phyloP scores from a whole-genome alignment of 768 basidiomycete genomes.

The Candolleomyces eurysporus region DNA sequence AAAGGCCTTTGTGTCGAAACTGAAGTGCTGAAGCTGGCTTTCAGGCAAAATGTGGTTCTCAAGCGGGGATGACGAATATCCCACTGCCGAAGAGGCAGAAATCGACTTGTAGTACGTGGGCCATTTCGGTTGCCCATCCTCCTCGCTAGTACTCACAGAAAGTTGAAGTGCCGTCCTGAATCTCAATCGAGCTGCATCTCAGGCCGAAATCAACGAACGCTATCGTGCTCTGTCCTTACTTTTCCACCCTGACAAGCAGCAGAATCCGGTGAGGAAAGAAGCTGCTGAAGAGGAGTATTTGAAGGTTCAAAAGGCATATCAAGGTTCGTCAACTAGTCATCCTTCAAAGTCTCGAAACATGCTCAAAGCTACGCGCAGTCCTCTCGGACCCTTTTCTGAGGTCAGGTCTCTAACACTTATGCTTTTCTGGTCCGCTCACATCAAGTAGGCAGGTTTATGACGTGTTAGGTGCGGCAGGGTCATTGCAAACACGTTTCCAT shows the following conservation, averaged over 20 bases:
- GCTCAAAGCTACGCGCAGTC: conserved; percentile 34
- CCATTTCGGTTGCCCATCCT: neutral
- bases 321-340: conserved; percentile 44
- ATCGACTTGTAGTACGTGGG: neutral
- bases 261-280: conserved; percentile 49
- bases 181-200: conserved; percentile 59
- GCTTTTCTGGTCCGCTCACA: conserved; percentile 1
- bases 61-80: neutral
- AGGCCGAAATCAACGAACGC: conserved; percentile 70
- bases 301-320: conserved; percentile 80
- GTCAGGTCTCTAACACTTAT: conserved; percentile 31
- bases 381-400: conserved; percentile 71
- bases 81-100: neutral
- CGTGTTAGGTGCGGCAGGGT: conserved; percentile 48
- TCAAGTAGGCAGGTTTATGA: conserved; percentile 68
- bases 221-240: conserved; percentile 70
- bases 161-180: conserved; percentile 63
- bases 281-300: conserved; percentile 68
- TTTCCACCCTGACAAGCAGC: conserved; percentile 86
- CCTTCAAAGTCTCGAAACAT: conserved; percentile 3
- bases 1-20: too few species aligned
- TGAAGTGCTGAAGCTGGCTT: too few species aligned
- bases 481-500: neutral
- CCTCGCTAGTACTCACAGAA: neutral
- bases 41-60: neutral